Evolutionary conservation across 2,329 filamentous ascomycete species (phyloP), one percentile per base, ranked within the genome.

Genomic region (Colletotrichum cereale): DNA sequence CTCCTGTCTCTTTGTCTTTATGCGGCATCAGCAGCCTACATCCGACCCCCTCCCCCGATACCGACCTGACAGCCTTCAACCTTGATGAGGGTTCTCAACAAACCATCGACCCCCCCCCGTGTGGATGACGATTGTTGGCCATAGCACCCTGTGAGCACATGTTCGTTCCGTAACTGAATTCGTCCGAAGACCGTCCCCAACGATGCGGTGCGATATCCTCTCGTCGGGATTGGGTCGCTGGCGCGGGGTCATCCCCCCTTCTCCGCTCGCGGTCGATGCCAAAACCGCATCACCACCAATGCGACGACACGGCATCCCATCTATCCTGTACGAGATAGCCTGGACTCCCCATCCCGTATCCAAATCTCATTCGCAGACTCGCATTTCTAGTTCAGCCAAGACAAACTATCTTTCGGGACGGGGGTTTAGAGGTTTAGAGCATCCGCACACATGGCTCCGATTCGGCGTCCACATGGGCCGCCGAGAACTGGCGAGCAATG

Each of bases 281-380:
- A 72, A 67, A 72, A 72, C 66, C 44, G 63, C 68, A 71, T 26
- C 72, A 68, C 56, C 60, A 42, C 38, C 56, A 40, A 21, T 26
- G 38, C 36, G 31, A 38, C 8, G n/a, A 40, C 31, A 8, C 21
- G 26, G 31, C 58, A n/a, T 21, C 48, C 40, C 21, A 48, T 63
- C 40, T 34, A 26, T n/a, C 10, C 11, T 42, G 5, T 8, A 36
- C 40, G 5, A 38, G n/a, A 3, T 16, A 21, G 8, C 40, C 40
- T 21, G 4, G 10, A 34, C 29, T 6, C 8, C 24, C 47, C 44
- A n/a, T 8, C 31, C 24, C 24, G 14, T 40, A 42, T 50, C 18
- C 18, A 12, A 1, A 29, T 42, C 40, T 50, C n/a, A 72, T 66
- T 55, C 34, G 64, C 26, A n/a, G 18, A 6, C 42, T 36, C 62